A percentile compares a stretch with the other conserved stretches of the same genome.
These are phyloP conservation scores for Excoecaria agallocha DNA, from an alignment of 345 rosid species.

Conservation along the genomic window DNA sequence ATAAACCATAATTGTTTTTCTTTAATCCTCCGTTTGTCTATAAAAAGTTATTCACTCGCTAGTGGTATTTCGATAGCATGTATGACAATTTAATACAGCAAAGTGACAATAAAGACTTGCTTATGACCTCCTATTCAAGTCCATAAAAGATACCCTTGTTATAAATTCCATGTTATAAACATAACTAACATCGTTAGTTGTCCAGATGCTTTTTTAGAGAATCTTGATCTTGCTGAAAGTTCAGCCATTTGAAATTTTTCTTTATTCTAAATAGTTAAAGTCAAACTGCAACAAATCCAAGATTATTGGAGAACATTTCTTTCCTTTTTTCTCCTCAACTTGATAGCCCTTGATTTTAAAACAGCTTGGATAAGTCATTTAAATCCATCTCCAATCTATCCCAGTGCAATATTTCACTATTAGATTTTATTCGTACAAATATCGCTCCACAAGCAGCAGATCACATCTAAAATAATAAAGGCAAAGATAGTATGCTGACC, in stretches of 20 bases:
- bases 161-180: background rate
- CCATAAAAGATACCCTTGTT: background rate
- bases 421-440: background rate
- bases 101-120: background rate
- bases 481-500: constrained; percentile 45
- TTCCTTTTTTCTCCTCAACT: background rate
- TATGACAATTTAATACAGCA: background rate
- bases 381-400: background rate
- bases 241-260: background rate
- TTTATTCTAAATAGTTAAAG: background rate
- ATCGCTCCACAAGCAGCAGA: background rate
- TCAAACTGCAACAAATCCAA: background rate
- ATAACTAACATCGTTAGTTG: background rate
- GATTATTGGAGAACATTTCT: background rate
- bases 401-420: background rate
- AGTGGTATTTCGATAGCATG: background rate
- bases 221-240: background rate
- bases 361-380: background rate
- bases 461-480: background rate
- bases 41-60: background rate
- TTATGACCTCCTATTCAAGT: background rate
- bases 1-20: background rate
- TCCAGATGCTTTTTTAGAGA: background rate
- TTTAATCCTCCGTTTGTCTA: background rate
- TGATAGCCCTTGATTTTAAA: background rate